Percentiles rank a stretch among this genome's conserved stretches.
Conservation (phyloP, 352 stramenopile genomes). For the Phytophthora quininea region DNA sequence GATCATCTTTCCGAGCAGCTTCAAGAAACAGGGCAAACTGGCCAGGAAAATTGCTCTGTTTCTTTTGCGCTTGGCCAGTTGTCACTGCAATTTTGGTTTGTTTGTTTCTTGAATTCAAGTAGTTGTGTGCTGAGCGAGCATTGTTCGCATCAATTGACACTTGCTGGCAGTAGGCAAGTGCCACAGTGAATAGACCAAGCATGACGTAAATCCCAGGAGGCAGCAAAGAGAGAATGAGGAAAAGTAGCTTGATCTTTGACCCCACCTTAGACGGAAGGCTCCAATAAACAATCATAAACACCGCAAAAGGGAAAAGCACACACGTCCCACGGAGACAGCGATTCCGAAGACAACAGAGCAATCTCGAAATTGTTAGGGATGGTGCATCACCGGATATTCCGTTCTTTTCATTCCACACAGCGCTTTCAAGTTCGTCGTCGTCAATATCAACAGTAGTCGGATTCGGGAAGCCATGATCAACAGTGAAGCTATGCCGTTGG, state of each 20-base stretch:
- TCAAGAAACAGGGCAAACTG: constrained; percentile 72
- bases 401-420: constrained; percentile 70
- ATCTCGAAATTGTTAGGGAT: constrained; percentile 42
- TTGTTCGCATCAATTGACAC: constrained; percentile 58
- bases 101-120: constrained; percentile 43
- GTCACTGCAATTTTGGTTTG: constrained; percentile 66
- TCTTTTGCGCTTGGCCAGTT: constrained; percentile 30
- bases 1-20: constrained; percentile 51
- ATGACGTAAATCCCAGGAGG: constrained; percentile 48
- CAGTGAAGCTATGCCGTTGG: too few relatives aligned
- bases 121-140: constrained; percentile 62
- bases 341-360: constrained; percentile 74
- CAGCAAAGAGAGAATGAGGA: constrained; percentile 55
- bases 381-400: constrained; percentile 25
- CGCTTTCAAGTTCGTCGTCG: constrained; percentile 46
- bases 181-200: constrained; percentile 38
- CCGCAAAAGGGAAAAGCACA: constrained; percentile 53
- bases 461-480: constrained; percentile 19
- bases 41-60: constrained; percentile 41
- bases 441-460: constrained; percentile 11
- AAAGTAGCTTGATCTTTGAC: constrained; percentile 26
- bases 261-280: constrained; percentile 36
- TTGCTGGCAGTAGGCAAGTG: constrained; percentile 61
- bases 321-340: constrained; percentile 61
- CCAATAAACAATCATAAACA: constrained; percentile 64